Base-by-base conservation (phyloP, 2,329 filamentous ascomycete species). In the Pochonia chlamydosporia region DNA sequence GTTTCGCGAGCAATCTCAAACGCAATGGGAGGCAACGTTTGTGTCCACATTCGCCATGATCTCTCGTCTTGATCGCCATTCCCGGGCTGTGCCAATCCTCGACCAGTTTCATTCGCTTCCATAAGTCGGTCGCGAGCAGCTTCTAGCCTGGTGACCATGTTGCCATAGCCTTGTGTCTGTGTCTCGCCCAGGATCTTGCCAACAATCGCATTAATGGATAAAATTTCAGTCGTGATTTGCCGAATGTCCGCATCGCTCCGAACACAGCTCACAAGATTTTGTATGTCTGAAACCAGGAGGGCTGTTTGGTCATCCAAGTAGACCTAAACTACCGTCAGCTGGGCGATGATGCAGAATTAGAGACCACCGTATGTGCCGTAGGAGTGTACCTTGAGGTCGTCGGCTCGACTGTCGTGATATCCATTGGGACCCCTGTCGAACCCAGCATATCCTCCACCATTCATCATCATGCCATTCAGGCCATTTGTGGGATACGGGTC, bases 251-350 rank as follows among this genome's bases (percentile, higher is more conserved):
- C 78, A 54, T 86, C 80, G 43, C 76, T 74, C 46, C 86, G 84
- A 52, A 90, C 84, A 25, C 81, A 81, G 46, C 78, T 76, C 40
- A 95, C 87, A 7, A 95, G 78, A n/a, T 82, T 79, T 65, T 93
- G 87, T 53, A 95, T 90, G 39, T 82, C 87, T 54, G 89, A 82
- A 23, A 93, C 84, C 49, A 95, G 76, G 3, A 82, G 71, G 43
- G 87, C 86, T 10, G 86, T 91, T 63, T 93, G 87, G 60, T 91
- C 87, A 60, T 93, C 87, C 30, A 95, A 78, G 61, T 89, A 91
- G 50, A 87, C 79, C 80, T 86, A 52, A 44, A 50, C 44, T 47
- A 36, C 47, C 50, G 50, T 54, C 47, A 56, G 52, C 43, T 35
- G 40, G 33, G 33, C 20, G 43, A 47, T 40, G 44, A 36, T 26